Base-by-base conservation (phyloP, 2,329 filamentous ascomycete species). In the Lachnellula cervina region DNA sequence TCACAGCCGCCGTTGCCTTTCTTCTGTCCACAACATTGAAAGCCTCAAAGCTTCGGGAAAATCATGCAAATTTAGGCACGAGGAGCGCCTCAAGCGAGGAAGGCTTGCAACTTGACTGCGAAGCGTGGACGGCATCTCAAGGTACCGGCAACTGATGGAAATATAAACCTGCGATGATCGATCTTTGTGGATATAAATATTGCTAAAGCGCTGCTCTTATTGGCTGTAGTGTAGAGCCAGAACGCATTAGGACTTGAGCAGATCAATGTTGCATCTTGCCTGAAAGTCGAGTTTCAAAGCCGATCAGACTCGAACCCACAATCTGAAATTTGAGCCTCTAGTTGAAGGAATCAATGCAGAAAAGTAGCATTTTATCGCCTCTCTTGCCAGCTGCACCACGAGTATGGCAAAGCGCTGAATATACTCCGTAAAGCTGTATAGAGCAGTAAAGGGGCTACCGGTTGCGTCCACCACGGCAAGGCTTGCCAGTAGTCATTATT, bases 251-350 rank as follows among this genome's bases (percentile, higher is more conserved):
- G 23, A 52, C 47, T 43, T 42, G 38, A 54, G 42, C 34, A 28
- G 35, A 49, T 50, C 49, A 38, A 25, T 57, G 59, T 59, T 61
- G 56, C 59, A 61, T 56, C 56, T 40, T 59, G 54, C 37, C 54
- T 46, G 55, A 56, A 50, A 19, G 46, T 38, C 51, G 51, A 52
- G 59, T 59, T 62, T 61, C 55, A 62, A 58, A 17, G n/a, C 28
- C 45, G 49, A 53, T 54, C 55, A 60, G 57, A 57, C 49, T 51
- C 44, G 54, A 28, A 55, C 52, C 45, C 52, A 58, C 56, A 49
- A 52, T 49, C 51, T 54, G 52, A 54, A 58, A 38, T 52, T 45
- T 54, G 49, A 17, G 25, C 19, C 37, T 51, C 23, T 34, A 5
- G 44, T 58, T 49, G 51, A 54, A 54, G 50, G 45, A 40, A 48